Evolutionary conservation across 352 stramenopile genomes (phyloP).

Genomic region (Globisporangium mamillatum): DNA sequence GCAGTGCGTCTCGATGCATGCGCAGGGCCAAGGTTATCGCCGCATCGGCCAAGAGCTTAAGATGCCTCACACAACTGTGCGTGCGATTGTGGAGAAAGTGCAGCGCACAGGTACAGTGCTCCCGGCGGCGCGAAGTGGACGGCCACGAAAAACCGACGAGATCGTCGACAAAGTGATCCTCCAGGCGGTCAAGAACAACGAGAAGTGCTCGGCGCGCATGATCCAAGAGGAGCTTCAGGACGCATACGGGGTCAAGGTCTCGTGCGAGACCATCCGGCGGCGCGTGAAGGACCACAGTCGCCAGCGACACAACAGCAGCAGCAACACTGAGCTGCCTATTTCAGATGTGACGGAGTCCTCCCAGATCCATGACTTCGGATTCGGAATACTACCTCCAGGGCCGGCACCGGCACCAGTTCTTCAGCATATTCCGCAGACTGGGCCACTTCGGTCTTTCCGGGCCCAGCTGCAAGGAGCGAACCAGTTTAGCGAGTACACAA

Average conservation of each 20-base stretch:
- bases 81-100: slow-evolving; percentile 65
- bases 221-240: slow-evolving; percentile 54
- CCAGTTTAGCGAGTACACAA: slow-evolving; percentile 6
- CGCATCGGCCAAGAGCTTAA: slow-evolving; percentile 55
- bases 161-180: slow-evolving; percentile 67
- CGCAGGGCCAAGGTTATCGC: slow-evolving; percentile 51
- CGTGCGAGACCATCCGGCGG: slow-evolving; percentile 66
- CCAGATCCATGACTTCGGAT: not conserved
- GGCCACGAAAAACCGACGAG: slow-evolving; percentile 61
- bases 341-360: not conserved
- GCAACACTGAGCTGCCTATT: not conserved
- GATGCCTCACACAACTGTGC: slow-evolving; percentile 73
- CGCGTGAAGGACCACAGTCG: slow-evolving; percentile 62
- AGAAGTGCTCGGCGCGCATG: slow-evolving; percentile 54
- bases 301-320: slow-evolving; percentile 15
- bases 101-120: slow-evolving; percentile 49
- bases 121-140: slow-evolving; percentile 47
- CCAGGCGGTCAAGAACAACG: slow-evolving; percentile 50
- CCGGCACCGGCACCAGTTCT: not conserved
- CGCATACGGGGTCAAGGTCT: slow-evolving; percentile 51
- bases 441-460: slow-evolving; percentile 11
- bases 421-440: not conserved
- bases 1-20: slow-evolving; percentile 51
- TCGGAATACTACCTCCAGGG: not conserved
- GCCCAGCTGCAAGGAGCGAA: slow-evolving; percentile 6